These are phyloP conservation scores for Byssoonygena ceratinophila DNA, from an alignment of 2,329 filamentous ascomycete genomes.

Conservation along the genomic window DNA sequence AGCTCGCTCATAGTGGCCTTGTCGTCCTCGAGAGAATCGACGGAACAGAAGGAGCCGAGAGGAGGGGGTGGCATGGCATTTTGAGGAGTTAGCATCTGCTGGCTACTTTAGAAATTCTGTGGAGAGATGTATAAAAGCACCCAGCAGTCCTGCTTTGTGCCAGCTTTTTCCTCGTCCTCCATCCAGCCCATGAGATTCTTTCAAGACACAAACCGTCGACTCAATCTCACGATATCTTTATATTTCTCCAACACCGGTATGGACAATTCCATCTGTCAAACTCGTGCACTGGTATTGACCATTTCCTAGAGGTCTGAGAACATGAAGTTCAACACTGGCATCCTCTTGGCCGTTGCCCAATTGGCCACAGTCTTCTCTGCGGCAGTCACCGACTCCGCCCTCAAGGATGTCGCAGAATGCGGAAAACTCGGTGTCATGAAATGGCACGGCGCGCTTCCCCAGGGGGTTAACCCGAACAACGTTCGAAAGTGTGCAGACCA, in stretches of 20 bases:
- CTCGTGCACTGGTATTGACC: background rate
- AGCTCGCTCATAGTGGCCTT: too few species aligned
- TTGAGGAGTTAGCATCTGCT: too few species aligned
- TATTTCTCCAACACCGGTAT: too few species aligned
- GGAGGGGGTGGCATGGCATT: too few species aligned
- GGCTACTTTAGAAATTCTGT: too few species aligned
- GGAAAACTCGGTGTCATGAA: conserved; percentile 8
- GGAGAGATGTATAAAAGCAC: background rate
- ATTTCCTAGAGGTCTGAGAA: background rate
- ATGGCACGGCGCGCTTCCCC: background rate
- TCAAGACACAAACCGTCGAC: too few species aligned
- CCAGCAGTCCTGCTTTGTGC: background rate
- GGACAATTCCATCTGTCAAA: too few species aligned
- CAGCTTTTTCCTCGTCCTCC: background rate
- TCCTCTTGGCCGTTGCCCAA: background rate
- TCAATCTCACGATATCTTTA: too few species aligned
- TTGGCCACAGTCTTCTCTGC: background rate
- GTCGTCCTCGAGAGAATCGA: too few species aligned
- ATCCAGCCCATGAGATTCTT: too few species aligned
- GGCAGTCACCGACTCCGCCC: conserved; percentile 11
- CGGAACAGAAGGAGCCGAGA: too few species aligned
- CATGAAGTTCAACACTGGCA: background rate
- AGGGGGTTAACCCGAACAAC: conserved; percentile 3
- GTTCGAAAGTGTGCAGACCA: conserved; percentile 11
- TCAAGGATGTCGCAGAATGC: conserved; percentile 4